A percentile compares a stretch with the other conserved stretches of the same genome.
These are phyloP conservation scores for Candida insectorum DNA, from an alignment of 805 yeast species.

Conservation along the genomic window DNA sequence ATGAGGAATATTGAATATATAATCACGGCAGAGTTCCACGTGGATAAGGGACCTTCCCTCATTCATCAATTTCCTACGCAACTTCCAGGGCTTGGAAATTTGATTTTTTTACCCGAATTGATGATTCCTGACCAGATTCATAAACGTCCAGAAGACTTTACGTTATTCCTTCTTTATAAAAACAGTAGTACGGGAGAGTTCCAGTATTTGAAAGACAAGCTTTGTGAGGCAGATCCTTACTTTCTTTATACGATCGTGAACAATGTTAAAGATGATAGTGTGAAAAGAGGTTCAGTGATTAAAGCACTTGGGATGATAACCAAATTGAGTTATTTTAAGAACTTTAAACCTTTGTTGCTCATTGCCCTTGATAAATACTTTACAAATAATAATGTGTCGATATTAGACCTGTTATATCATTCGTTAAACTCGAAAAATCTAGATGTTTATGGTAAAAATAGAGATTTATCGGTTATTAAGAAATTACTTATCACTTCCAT, in stretches of 20 bases:
- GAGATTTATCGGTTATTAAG: constrained; percentile 28
- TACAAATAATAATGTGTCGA: constrained; percentile 14
- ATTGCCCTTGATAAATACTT: constrained; percentile 51
- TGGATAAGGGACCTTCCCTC: constrained; percentile 67
- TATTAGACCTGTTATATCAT: constrained; percentile 26
- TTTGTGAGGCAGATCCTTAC: constrained; percentile 40
- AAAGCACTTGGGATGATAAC: constrained; percentile 61
- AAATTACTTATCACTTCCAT: constrained; percentile 40
- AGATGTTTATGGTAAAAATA: constrained; percentile 9
- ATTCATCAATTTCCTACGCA: constrained; percentile 44
- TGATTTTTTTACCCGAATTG: constrained; percentile 46
- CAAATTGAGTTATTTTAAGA: constrained; percentile 46
- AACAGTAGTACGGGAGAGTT: constrained; percentile 36
- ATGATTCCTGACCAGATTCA: constrained; percentile 65
- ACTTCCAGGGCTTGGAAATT: constrained; percentile 33
- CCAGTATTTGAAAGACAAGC: constrained; percentile 31
- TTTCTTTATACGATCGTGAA: constrained; percentile 55
- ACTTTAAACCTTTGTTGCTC: constrained; percentile 56
- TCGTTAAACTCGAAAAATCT: constrained; percentile 32
- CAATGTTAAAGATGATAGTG: constrained; percentile 42
- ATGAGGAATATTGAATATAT: constrained; percentile 49
- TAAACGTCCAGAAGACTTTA: constrained; percentile 54
- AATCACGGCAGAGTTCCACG: constrained; percentile 76
- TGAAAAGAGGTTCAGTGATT: constrained; percentile 57
- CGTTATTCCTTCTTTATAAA: constrained; percentile 51